Base-by-base conservation (phyloP, 2,329 filamentous ascomycete species). In the Pochonia chlamydosporia region DNA sequence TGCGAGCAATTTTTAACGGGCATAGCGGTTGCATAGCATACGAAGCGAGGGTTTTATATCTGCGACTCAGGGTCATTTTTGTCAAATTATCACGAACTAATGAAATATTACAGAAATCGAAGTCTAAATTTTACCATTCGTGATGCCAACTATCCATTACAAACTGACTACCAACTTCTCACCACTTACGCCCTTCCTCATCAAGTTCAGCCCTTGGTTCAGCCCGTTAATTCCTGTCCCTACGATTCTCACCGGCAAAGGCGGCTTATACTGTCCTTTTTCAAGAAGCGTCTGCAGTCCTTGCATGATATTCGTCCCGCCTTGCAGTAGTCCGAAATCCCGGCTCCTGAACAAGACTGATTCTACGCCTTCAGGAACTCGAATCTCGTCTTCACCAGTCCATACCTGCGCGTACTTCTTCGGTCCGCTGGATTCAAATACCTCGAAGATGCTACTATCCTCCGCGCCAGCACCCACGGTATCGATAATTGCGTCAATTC, bases 141-240 rank as follows among this genome's bases (percentile, higher is more conserved):
- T 35, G 3, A 16, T 18, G n/a, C 31, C 20, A 16, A 16, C 14
- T n/a, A 16, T 35, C 6, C 14, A n/a, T 20, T 47, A 51, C 7
- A 55, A 25, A 28, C 37, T 42, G 21, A 54, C 54, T 30, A 55
- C 33, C 13, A 51, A 45, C 40, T 56, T 57, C 47, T 57, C 46
- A 16, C 54, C 55, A 5, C 53, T 54, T 11, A 51, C 23, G 1
- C 55, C 52, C 10, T 39, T 35, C 28, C 42, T 25, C 36, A 56
- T 54, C n/a, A 35, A 40, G 37, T 54, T 13, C 9, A 55, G 11
- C 1, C 51, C 52, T 6, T 36, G 14, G 0, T 40, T 53, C 24
- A 55, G 24, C 3, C 41, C 47, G 16, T 56, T 49, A 51, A 53
- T 52, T 1, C 49, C 51, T 11, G 49, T 44, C 1, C 54, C 53